These are phyloP conservation scores for Fonsecaea pedrosoi DNA, from an alignment of 2,329 filamentous ascomycete genomes.

Conservation along the genomic window DNA sequence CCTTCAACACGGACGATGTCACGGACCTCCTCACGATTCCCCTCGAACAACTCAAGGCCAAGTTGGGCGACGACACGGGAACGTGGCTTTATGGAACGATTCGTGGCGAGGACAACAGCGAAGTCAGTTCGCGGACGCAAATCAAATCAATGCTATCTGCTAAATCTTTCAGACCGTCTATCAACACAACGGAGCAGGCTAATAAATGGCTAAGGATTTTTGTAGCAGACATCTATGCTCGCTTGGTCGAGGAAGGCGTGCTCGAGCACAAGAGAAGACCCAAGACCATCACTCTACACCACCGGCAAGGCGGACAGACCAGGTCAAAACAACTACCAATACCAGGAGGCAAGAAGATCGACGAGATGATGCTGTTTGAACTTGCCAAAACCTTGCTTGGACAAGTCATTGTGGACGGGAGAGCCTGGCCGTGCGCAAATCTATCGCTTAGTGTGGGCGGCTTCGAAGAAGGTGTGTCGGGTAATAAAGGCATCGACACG, in stretches of 20 bases:
- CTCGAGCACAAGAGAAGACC: constrained; percentile 86
- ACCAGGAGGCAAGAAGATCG: constrained; percentile 74
- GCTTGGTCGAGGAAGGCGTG: constrained; percentile 88
- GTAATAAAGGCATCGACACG: constrained; percentile 83
- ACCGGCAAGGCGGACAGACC: constrained; percentile 74
- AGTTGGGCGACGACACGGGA: constrained; percentile 82
- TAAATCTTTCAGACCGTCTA: constrained; percentile 88
- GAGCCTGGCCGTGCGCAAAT: constrained; percentile 89
- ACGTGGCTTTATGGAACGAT: constrained; percentile 85
- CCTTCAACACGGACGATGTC: constrained; percentile 81
- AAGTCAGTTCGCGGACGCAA: constrained; percentile 87
- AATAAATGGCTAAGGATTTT: constrained; percentile 89
- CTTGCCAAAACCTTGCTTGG: constrained; percentile 77
- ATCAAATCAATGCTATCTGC: constrained; percentile 98
- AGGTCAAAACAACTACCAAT: constrained; percentile 79
- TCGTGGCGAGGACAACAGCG: constrained; percentile 82
- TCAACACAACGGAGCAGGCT: constrained; percentile 79
- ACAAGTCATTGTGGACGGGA: constrained; percentile 78
- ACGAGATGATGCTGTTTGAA: constrained; percentile 74
- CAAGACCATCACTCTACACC: constrained; percentile 82
- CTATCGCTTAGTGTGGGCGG: constrained; percentile 87
- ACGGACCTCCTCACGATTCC: constrained; percentile 75
- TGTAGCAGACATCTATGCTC: constrained; percentile 84
- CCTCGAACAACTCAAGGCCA: constrained; percentile 76
- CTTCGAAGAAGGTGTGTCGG: constrained; percentile 84